Evolutionary conservation across 2,329 filamentous ascomycete species (phyloP), one percentile per base, ranked within the genome.

Genomic region (Aspergillus ruber): DNA sequence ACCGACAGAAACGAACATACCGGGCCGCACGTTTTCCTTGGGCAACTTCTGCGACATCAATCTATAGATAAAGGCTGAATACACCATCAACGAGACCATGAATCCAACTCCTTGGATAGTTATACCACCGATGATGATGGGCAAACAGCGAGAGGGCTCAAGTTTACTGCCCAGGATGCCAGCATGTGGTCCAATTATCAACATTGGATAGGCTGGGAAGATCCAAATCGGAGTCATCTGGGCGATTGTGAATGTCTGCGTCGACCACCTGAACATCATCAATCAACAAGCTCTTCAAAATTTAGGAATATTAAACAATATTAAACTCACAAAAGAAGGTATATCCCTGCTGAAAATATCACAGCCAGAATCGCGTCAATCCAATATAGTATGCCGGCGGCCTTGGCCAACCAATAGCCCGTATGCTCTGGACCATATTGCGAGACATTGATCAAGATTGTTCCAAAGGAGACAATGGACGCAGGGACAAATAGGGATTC

Each of bases 191-290:
- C 85, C 88, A 18, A 85, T 81, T 7, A 93, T 80, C 3, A 94
- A 77, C 18, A 93, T 75, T 0, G 88, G 87, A 54, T 94, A 94
- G 0, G 85, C 87, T 0, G 88, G 88, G 55, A 93, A 93, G 46
- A 91, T 89, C 88, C 88, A 93, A 15, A 89, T 82, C 0, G 88
- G 88, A 0, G 88, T 93, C 88, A 94, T 93, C 45, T 83, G 83
- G 29, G 87, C 84, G 42, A 93, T 87, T 0, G 88, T 83, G 56
- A 82, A 83, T 2, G 79, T 81, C 50, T 80, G 78, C 0, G 80
- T 84, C 2, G 78, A 81, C 81, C 81, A 84, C 57, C 78, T 81
- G 44, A 6, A 40, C 18, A 7, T 20, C 21, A 21, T 25, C 13
- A 12, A 18, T 18, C 8, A 20, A 6, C n/a, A 2, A 17, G 8